Evolutionary conservation across 208 protist genomes (phyloP).

Genomic region (Crithidia sp.): DNA sequence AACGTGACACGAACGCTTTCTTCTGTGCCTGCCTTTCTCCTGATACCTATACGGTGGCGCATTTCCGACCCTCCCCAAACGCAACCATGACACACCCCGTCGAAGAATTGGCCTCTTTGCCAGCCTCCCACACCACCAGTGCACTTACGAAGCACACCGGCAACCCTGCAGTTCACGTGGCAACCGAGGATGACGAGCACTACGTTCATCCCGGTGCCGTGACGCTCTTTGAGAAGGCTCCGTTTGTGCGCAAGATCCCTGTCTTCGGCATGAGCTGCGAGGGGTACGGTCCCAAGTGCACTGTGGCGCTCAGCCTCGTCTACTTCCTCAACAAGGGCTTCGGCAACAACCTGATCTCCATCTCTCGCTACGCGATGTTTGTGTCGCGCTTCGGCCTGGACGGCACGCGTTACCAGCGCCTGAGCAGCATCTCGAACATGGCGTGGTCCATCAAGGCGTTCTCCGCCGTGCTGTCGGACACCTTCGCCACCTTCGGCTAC

Average conservation of each 20-base stretch:
- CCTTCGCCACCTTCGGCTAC: slow-evolving; percentile 58
- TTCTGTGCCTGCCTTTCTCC: too few relatives aligned
- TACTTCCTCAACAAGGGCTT: slow-evolving; percentile 62
- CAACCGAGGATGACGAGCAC: not conserved
- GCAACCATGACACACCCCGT: not conserved
- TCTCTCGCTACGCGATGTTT: slow-evolving; percentile 51
- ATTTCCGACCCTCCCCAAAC: not conserved
- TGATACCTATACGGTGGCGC: too few relatives aligned
- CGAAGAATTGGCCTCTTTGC: not conserved
- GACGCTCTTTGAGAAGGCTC: slow-evolving; percentile 28
- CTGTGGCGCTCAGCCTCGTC: slow-evolving; percentile 32
- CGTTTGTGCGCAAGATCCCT: slow-evolving; percentile 34
- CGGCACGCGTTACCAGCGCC: slow-evolving; percentile 49
- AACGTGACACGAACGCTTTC: too few relatives aligned
- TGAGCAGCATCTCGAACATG: slow-evolving; percentile 47
- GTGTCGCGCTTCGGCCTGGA: slow-evolving; percentile 38
- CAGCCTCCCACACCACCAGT: not conserved
- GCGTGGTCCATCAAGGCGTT: slow-evolving; percentile 65
- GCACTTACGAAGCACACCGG: too few relatives aligned
- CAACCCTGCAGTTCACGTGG: not conserved
- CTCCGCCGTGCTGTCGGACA: slow-evolving; percentile 53
- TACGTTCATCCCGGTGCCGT: slow-evolving; percentile 38
- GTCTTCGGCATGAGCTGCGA: slow-evolving; percentile 44
- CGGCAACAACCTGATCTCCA: slow-evolving; percentile 43
- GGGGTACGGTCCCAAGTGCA: slow-evolving; percentile 44